Conservation (phyloP, 139 green algal genomes). For the Desmodesmus armatus region DNA sequence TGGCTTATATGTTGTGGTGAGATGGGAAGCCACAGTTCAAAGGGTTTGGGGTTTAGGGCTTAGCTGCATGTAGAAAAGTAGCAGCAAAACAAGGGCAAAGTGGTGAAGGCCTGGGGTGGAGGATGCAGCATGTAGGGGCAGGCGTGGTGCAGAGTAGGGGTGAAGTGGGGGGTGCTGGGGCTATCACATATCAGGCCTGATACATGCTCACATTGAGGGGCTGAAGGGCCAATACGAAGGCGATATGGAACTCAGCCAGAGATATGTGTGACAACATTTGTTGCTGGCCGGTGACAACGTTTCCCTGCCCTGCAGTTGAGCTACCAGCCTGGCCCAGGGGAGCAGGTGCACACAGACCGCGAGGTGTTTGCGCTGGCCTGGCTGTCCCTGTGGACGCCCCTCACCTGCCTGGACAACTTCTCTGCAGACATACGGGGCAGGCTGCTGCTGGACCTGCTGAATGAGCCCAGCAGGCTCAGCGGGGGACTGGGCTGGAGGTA, state of each 20-base stretch:
- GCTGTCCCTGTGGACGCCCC: conserved; percentile 29
- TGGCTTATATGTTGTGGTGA: conserved; percentile 50
- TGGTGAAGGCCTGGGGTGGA: background rate
- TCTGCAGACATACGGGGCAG: conserved; percentile 21
- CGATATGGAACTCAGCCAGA: too few species aligned
- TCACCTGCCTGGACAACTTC: conserved; percentile 46
- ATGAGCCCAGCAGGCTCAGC: conserved; percentile 33
- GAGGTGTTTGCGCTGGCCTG: conserved; percentile 33
- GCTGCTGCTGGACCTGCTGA: conserved; percentile 44
- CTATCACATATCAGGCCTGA: too few species aligned
- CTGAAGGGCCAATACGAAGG: too few species aligned
- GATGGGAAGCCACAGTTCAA: too few species aligned
- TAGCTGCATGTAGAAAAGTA: too few species aligned
- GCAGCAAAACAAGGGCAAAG: too few species aligned
- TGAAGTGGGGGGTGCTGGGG: too few species aligned
- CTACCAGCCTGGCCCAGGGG: conserved; percentile 28
- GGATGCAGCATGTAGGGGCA: background rate
- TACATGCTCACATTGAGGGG: too few species aligned
- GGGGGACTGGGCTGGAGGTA: conserved; percentile 25
- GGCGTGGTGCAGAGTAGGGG: background rate
- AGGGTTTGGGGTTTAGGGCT: too few species aligned
- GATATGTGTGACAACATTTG: background rate
- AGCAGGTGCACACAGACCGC: background rate
- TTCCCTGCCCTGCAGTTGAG: conserved; percentile 13
- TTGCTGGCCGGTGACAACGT: background rate